phyloP scores from a whole-genome alignment of 805 yeast species.

The Saccharomycopsis sp. region DNA sequence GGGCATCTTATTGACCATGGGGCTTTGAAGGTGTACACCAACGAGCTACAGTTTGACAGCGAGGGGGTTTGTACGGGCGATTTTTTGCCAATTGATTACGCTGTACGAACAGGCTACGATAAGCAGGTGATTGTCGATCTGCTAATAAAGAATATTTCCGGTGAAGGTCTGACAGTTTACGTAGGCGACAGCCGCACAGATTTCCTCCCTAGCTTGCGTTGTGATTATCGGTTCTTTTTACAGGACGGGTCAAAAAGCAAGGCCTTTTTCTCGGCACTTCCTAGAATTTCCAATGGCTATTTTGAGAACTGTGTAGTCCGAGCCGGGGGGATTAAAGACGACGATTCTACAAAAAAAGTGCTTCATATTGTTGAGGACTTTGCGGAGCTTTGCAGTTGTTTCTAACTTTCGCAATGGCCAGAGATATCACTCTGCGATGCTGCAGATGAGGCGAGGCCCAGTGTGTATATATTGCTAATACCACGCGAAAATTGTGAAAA shows the following conservation, averaged over 20 bases:
- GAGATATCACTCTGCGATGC: too few species aligned
- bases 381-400: neutral
- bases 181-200: neutral
- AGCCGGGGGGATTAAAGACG: neutral
- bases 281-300: neutral
- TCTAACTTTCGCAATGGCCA: too few species aligned
- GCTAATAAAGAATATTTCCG: neutral
- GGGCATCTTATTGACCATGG: neutral
- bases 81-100: neutral
- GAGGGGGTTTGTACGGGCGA: neutral
- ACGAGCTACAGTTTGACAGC: neutral
- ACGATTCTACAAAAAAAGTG: neutral
- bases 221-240: neutral
- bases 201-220: neutral
- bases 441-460: too few species aligned
- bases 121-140: neutral
- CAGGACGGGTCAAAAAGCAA: neutral
- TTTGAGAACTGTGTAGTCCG: neutral
- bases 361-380: neutral
- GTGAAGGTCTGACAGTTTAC: neutral
- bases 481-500: too few species aligned
- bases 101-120: neutral
- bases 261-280: neutral
- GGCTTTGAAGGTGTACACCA: neutral
- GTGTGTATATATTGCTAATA: too few species aligned